A percentile compares a stretch with the other conserved stretches of the same genome.
phyloP scores from a whole-genome alignment of 768 basidiomycete genomes.

The Butyriboletus loyo region DNA sequence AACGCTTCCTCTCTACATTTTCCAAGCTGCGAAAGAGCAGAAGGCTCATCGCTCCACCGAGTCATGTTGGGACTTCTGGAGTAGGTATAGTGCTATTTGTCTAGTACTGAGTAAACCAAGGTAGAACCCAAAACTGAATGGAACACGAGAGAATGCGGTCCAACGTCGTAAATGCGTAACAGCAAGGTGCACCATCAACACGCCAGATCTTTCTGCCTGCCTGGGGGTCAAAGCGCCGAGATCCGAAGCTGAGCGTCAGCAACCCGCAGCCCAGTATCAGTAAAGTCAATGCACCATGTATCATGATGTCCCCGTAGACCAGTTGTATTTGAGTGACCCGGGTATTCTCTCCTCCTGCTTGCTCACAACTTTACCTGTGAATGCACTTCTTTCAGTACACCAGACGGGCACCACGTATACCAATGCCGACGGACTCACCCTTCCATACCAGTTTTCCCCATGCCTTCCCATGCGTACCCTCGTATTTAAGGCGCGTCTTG shows the following conservation, averaged over 20 bases:
- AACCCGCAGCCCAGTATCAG: not conserved
- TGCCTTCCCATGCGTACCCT: conserved; percentile 74
- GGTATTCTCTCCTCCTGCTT: conserved; percentile 58
- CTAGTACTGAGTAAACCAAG: no score
- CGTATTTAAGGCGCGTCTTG: conserved; percentile 63
- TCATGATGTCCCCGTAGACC: conserved; percentile 52
- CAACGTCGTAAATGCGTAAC: not conserved
- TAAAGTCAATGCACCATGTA: conserved; percentile 3
- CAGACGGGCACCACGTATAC: not conserved
- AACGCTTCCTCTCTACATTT: no score
- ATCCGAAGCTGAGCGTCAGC: not conserved
- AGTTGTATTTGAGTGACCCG: conserved; percentile 72
- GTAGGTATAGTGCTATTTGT: no score
- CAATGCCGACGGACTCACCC: conserved; percentile 44
- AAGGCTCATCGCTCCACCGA: no score
- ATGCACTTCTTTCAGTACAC: conserved; percentile 8
- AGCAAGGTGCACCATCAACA: not conserved
- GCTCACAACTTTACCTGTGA: conserved; percentile 59
- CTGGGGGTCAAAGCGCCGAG: not conserved
- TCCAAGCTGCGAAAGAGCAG: no score
- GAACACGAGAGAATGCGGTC: no score
- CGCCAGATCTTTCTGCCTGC: not conserved
- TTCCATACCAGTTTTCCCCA: conserved; percentile 82
- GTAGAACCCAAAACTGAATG: no score
- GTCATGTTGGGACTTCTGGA: no score